Conservation (phyloP, 805 yeast genomes). For the Candida golubevii region DNA sequence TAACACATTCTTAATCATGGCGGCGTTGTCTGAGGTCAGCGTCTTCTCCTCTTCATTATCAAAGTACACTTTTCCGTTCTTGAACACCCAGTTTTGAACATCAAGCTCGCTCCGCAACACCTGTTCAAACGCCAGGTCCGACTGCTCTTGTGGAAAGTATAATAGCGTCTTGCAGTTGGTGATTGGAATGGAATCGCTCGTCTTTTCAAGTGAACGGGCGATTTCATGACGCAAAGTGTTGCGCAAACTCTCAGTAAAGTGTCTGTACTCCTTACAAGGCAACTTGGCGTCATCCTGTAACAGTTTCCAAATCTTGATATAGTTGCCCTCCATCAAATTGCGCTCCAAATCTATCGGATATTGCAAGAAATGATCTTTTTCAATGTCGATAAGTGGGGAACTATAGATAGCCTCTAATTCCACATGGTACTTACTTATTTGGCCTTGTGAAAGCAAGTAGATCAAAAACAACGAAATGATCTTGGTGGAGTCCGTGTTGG, state of each 20-base stretch:
- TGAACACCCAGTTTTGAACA: slow-evolving; percentile 55
- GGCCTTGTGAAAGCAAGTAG: slow-evolving; percentile 74
- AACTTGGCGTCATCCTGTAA: slow-evolving; percentile 53
- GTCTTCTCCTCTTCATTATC: slow-evolving; percentile 50
- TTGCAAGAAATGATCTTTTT: slow-evolving; percentile 56
- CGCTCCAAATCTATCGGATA: slow-evolving; percentile 89
- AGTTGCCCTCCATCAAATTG: slow-evolving; percentile 95
- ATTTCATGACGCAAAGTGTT: slow-evolving; percentile 82
- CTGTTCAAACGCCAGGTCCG: slow-evolving; percentile 30
- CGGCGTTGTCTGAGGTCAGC: slow-evolving; percentile 29
- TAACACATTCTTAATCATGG: slow-evolving; percentile 66
- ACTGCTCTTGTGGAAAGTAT: slow-evolving; percentile 52
- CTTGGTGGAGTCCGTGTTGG: slow-evolving; percentile 46
- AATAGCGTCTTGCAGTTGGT: slow-evolving; percentile 78
- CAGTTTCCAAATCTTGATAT: slow-evolving; percentile 83
- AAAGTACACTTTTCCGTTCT: slow-evolving; percentile 49
- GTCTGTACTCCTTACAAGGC: slow-evolving; percentile 69
- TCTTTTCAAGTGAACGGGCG: slow-evolving; percentile 74
- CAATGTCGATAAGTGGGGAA: slow-evolving; percentile 54
- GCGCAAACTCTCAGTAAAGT: slow-evolving; percentile 71
- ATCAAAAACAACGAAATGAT: slow-evolving; percentile 73
- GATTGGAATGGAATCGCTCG: slow-evolving; percentile 72
- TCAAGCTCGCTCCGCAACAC: slow-evolving; percentile 31
- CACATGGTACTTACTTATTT: slow-evolving; percentile 82
- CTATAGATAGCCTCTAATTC: slow-evolving; percentile 73